Percentiles rank a stretch among this genome's conserved stretches.
These are phyloP conservation scores for Pseudogymnoascus sp. DNA, from an alignment of 2,329 filamentous ascomycete species.

Conservation along the genomic window DNA sequence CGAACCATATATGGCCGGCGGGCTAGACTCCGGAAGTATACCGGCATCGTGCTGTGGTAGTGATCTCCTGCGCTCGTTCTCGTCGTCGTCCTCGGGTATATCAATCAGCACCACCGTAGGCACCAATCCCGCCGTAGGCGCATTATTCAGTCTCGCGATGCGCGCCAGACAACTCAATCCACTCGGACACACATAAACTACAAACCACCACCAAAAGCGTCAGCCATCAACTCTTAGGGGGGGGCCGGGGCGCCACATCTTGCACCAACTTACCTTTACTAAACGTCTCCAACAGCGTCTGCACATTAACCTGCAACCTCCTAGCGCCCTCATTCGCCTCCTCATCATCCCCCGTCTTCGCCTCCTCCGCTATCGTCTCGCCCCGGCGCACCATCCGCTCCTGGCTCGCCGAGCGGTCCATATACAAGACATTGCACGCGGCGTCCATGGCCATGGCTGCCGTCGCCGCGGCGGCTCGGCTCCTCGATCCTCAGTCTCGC, in stretches of 20 bases:
- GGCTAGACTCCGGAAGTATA: not conserved
- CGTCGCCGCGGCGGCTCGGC: not conserved
- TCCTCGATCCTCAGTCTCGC: not conserved
- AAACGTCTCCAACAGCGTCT: constrained; percentile 40
- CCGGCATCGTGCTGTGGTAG: not conserved
- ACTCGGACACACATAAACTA: constrained; percentile 45
- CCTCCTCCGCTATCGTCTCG: constrained; percentile 24
- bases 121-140: constrained; percentile 35
- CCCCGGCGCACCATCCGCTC: constrained; percentile 29
- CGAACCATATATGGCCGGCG: not conserved
- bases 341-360: constrained; percentile 13
- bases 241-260: not conserved
- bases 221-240: not conserved
- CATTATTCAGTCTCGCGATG: constrained; percentile 41
- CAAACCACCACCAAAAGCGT: not conserved
- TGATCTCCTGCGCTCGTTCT: not conserved
- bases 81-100: constrained; percentile 36
- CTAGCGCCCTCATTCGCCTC: not conserved
- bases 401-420: constrained; percentile 32
- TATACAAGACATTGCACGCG: constrained; percentile 36
- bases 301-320: constrained; percentile 32
- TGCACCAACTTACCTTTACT: constrained; percentile 39
- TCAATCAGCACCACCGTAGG: constrained; percentile 49
- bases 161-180: constrained; percentile 43
- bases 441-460: constrained; percentile 32